Base-by-base conservation (phyloP, 805 yeast genomes). In the Ogataea wickerhamii region DNA sequence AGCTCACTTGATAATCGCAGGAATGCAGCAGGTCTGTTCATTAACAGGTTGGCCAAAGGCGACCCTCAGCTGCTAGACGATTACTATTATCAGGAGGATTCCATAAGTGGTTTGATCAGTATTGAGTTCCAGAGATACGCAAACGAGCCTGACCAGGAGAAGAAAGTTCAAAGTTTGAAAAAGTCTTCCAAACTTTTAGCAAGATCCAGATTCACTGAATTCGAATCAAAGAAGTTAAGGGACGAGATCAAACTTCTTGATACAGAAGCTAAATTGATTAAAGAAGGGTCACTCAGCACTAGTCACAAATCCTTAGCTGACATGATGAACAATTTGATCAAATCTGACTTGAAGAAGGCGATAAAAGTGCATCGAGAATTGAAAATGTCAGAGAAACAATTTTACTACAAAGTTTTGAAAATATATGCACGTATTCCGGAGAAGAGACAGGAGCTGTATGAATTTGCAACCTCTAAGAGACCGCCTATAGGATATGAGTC, bases 401-500 rank as follows among this genome's bases (percentile, higher is more conserved):
- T 70, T 43, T 74, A 80, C 58, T 73, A 73, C 59, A 58, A 74
- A 12, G 73, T 75, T 22, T 56, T 84, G 18, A 69, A 73, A 12
- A 67, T 68, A 1, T 64, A 74, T 22, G 66, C 77, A 0, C 58
- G 66, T 4, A 51, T 68, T 2, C 67, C 73, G 5, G 74, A 75
- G 29, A 81, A 77, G 63, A 36, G 55, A 28, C 78, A 74, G 14
- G 76, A 73, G 26, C 55, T 86, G 21, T 71, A 68, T 46, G 71
- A 74, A 21, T 72, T 78, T 50, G 73, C 80, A 0, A 66, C 63
- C 3, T 54, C 60, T 1, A 68, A 65, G 31, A 80, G 76, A 44
- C 76, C 93, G 0, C 83, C 86, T 0, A 83, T 87, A 28, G 88
- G 91, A 0, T 81, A 80, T 42, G 71, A 69, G 43, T 79, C 82